These are phyloP conservation scores for Ceratocystis cubensis DNA, from an alignment of 2,329 filamentous ascomycete genomes.

Conservation along the genomic window DNA sequence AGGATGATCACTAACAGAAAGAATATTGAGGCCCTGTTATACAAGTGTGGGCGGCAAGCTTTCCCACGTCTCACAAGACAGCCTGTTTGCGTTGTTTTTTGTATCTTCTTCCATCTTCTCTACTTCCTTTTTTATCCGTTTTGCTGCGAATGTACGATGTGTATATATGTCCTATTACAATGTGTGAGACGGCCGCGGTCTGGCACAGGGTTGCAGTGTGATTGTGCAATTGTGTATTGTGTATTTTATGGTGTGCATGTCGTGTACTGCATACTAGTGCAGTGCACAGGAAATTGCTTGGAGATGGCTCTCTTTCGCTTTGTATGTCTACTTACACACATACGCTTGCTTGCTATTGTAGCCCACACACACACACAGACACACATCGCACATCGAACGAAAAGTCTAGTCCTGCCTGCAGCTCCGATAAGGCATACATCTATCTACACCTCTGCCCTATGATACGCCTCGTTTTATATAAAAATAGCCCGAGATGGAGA, in stretches of 20 bases:
- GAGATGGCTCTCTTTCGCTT: not conserved
- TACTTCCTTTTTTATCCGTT: not conserved
- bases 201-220: not conserved
- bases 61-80: not conserved
- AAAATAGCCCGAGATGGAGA: not conserved
- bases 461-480: not conserved
- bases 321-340: not conserved
- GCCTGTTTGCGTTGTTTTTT: constrained; percentile 1
- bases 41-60: not conserved
- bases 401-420: not conserved
- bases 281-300: not conserved
- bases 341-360: not conserved
- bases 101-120: not conserved
- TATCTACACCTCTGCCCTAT: no score
- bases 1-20: not conserved
- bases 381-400: not conserved
- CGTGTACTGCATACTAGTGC: not conserved
- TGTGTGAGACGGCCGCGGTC: not conserved
- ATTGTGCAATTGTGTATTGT: not conserved
- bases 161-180: not conserved
- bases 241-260: not conserved
- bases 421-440: not conserved
- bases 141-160: not conserved
- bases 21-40: not conserved
- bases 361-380: not conserved